A percentile compares a stretch with the other conserved stretches of the same genome.
Evolutionary conservation across 495 filamentous ascomycete genomes (phyloP).

Genomic region (Neurospora sp.): DNA sequence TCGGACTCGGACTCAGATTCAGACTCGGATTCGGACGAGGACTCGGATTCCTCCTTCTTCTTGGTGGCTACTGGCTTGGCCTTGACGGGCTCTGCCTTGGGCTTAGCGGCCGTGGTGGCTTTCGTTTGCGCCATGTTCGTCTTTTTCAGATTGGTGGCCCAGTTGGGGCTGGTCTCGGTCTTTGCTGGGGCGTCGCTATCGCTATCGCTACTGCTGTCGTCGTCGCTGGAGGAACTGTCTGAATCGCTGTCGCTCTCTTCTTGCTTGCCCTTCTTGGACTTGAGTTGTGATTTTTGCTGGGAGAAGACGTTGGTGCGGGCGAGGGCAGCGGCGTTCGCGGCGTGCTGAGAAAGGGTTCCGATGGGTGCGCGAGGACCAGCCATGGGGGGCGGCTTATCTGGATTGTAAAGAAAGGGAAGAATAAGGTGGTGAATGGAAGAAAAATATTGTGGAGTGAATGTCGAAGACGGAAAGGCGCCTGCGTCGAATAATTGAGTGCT

Average conservation of each 20-base stretch:
- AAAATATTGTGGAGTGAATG: neutral
- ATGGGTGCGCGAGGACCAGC: constrained; percentile 24
- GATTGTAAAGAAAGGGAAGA: constrained; percentile 1
- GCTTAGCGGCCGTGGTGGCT: constrained; percentile 2
- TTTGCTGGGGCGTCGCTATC: constrained; percentile 13
- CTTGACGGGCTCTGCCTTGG: constrained; percentile 2
- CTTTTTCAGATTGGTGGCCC: constrained; percentile 9
- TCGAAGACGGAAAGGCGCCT: neutral
- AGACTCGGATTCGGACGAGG: constrained; percentile 12
- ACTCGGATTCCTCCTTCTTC: neutral
- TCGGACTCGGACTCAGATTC: constrained; percentile 17
- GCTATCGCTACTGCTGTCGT: constrained; percentile 21
- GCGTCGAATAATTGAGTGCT: neutral
- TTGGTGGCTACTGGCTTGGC: constrained; percentile 9
- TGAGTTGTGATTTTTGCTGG: constrained; percentile 11
- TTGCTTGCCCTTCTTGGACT: constrained; percentile 12
- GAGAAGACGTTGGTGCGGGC: constrained; percentile 11
- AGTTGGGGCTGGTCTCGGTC: neutral
- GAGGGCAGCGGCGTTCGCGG: constrained; percentile 16
- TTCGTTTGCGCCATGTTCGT: constrained; percentile 1
- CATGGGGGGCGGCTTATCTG: constrained; percentile 14
- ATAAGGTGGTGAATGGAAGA: neutral
- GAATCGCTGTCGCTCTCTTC: constrained; percentile 10
- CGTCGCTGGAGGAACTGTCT: constrained; percentile 8
- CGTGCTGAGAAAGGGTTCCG: constrained; percentile 23